Evolutionary conservation across 1,284 basidiomycete species (phyloP).

Genomic region (Boletellus dicymbophilus): DNA sequence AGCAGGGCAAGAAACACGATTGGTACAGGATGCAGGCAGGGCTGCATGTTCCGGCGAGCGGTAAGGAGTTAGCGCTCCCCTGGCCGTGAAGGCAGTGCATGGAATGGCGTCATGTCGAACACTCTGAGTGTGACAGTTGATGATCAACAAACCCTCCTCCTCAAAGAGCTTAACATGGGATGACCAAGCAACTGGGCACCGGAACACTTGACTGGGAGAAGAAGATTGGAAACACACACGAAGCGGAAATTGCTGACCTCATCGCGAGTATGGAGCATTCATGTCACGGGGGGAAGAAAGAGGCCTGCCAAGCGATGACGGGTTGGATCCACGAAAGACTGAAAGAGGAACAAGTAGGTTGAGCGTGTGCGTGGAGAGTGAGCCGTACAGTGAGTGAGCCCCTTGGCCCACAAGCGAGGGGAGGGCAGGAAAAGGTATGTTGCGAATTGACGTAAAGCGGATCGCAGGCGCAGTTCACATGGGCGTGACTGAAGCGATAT

Average conservation of each 20-base stretch:
- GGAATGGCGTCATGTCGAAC: constrained; percentile 27
- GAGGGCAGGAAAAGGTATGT: constrained; percentile 34
- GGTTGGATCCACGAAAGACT: constrained; percentile 15
- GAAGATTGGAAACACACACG: constrained; percentile 7
- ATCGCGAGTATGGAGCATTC: constrained; percentile 18
- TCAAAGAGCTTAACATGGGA: constrained; percentile 34
- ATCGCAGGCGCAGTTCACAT: constrained; percentile 25
- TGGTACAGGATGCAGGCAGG: constrained; percentile 34
- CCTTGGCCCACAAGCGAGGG: constrained; percentile 34
- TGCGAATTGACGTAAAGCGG: constrained; percentile 30
- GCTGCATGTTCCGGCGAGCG: constrained; percentile 31
- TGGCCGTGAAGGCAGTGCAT: constrained; percentile 27
- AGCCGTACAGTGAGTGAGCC: constrained; percentile 17
- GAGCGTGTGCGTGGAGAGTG: constrained; percentile 32
- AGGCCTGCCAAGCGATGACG: constrained; percentile 8
- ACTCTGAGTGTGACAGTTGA: constrained; percentile 20
- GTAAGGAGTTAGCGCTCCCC: constrained; percentile 23
- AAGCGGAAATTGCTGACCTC: constrained; percentile 31
- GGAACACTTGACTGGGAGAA: constrained; percentile 13
- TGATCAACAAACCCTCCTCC: constrained; percentile 32
- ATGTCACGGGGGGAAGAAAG: constrained; percentile 13
- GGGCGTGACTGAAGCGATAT: constrained; percentile 19
- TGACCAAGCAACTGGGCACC: constrained; percentile 15
- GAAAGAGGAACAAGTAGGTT: constrained; percentile 9
- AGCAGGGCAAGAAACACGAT: constrained; percentile 34